Percentiles rank a stretch among this genome's conserved stretches.
phyloP scores from a whole-genome alignment of 1,284 basidiomycete species.

The Caloboletus firmus region DNA sequence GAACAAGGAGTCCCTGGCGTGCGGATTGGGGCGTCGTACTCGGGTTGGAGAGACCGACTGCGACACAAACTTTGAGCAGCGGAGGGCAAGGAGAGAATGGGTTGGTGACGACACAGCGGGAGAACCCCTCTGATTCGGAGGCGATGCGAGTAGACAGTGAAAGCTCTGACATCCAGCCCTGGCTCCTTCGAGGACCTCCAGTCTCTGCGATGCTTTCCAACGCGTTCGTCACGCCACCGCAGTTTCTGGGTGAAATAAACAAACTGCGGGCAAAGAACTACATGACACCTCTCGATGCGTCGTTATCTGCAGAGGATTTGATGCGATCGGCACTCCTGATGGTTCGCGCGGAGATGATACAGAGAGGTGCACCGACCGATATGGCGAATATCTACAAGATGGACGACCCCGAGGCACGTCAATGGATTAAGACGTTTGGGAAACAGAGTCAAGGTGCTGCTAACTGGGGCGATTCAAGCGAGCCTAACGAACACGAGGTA shows the following conservation, averaged over 20 bases:
- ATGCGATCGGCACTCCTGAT: constrained; percentile 62
- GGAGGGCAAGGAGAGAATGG: constrained; percentile 34
- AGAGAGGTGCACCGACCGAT: constrained; percentile 72
- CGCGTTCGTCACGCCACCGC: constrained; percentile 43
- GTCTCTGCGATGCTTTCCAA: constrained; percentile 46
- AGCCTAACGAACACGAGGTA: constrained; percentile 42
- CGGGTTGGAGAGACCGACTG: constrained; percentile 39
- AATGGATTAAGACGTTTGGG: constrained; percentile 25
- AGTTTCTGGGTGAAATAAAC: constrained; percentile 57
- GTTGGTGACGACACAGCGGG: constrained; percentile 57
- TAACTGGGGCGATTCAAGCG: constrained; percentile 39
- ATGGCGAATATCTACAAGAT: constrained; percentile 69
- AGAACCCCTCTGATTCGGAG: constrained; percentile 19
- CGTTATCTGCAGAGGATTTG: constrained; percentile 44
- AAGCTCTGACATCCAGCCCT: constrained; percentile 40
- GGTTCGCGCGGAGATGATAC: constrained; percentile 59
- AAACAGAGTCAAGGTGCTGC: constrained; percentile 18
- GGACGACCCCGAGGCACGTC: constrained; percentile 38
- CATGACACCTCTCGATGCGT: constrained; percentile 40
- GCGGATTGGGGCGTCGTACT: constrained; percentile 73
- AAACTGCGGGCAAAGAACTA: constrained; percentile 55
- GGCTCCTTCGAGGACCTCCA: constrained; percentile 66
- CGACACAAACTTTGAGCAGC: neutral
- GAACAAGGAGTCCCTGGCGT: constrained; percentile 69
- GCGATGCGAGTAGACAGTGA: constrained; percentile 9